Conservation (phyloP, 345 rosid genomes). For the Gossypium rotundifolium region DNA sequence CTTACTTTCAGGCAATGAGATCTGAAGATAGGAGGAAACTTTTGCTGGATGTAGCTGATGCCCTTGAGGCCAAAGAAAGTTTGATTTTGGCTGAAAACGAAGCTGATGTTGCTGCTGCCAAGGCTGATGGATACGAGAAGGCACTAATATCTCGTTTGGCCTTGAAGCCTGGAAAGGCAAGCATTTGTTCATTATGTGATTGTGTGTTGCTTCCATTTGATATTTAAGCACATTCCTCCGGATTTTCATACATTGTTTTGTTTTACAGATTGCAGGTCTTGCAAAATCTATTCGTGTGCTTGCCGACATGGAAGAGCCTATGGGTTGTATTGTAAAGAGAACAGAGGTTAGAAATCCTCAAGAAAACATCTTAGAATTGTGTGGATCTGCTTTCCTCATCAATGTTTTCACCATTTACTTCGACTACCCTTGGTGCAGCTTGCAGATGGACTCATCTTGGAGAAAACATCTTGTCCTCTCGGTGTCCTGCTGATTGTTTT, state of each 20-base stretch:
- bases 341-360: constrained; percentile 36
- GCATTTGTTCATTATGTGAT: constrained; percentile 6
- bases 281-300: constrained; percentile 48
- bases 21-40: constrained; percentile 41
- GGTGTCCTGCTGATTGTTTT: constrained; percentile 65
- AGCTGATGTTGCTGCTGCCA: constrained; percentile 45
- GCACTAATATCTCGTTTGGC: constrained; percentile 42
- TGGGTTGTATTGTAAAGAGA: constrained; percentile 37
- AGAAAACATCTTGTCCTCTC: constrained; percentile 62
- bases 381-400: not conserved
- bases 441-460: constrained; percentile 63
- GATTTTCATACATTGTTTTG: not conserved
- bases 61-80: constrained; percentile 40
- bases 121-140: constrained; percentile 36
- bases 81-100: constrained; percentile 42
- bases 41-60: constrained; percentile 42
- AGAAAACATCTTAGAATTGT: not conserved
- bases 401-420: not conserved
- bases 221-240: not conserved
- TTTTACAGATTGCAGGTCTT: constrained; percentile 38
- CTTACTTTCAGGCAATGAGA: constrained; percentile 25
- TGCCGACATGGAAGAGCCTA: constrained; percentile 57
- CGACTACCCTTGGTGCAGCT: constrained; percentile 29
- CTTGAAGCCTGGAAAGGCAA: constrained; percentile 55
- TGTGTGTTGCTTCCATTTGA: not conserved